Evolutionary conservation across 2,329 filamentous ascomycete species (phyloP).

Genomic region (Alternaria solani): DNA sequence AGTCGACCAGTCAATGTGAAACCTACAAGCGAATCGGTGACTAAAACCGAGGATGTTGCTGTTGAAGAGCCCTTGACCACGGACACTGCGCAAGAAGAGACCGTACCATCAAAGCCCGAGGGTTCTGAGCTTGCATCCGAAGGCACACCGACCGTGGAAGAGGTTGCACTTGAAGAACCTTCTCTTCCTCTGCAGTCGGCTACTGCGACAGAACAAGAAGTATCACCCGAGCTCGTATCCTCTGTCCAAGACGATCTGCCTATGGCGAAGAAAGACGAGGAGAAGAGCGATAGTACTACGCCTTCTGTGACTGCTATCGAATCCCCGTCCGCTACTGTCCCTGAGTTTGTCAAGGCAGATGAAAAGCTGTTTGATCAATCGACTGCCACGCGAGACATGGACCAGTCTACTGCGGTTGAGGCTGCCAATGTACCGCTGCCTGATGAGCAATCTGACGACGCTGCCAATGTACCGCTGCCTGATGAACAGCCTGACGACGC

Average conservation of each 20-base stretch:
- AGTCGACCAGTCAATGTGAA: background rate
- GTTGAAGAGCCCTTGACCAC: background rate
- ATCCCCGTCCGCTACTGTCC: constrained; percentile 3
- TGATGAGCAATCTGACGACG: background rate
- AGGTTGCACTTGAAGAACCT: background rate
- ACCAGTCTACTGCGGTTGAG: background rate
- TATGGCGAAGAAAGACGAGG: constrained; percentile 34
- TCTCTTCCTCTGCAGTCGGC: background rate
- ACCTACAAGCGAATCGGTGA: background rate
- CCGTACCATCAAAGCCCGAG: background rate
- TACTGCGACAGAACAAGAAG: background rate
- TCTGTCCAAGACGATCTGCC: constrained; percentile 16
- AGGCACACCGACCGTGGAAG: background rate
- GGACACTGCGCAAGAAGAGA: background rate
- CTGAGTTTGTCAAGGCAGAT: background rate
- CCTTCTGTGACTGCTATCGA: constrained; percentile 4
- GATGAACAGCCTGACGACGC: background rate
- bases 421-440: constrained; percentile 6
- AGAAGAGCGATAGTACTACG: constrained; percentile 23
- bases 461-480: constrained; percentile 5
- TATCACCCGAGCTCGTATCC: background rate
- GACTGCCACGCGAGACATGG: background rate
- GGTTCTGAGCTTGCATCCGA: background rate
- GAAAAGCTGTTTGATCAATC: background rate
- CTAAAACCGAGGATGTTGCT: background rate